Conservation (phyloP, 345 rosid genomes). For the Linum usitatissimum region DNA sequence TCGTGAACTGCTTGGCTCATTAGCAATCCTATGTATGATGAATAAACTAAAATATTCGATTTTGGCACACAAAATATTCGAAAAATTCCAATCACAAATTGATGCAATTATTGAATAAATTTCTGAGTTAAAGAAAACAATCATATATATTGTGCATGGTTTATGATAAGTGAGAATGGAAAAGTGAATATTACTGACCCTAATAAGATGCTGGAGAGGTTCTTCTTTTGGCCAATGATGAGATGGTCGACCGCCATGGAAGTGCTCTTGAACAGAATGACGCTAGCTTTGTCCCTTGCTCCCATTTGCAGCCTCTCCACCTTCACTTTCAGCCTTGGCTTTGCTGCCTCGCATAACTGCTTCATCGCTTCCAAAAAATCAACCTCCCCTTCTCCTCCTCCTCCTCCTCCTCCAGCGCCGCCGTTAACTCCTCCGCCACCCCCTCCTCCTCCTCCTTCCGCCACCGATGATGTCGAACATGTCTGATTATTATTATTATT, state of each 20-base stretch:
- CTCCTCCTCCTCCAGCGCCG: slow-evolving; percentile 6
- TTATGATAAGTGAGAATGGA: no score
- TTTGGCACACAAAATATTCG: neutral
- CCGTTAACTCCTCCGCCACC: neutral
- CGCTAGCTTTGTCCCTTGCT: slow-evolving; percentile 38
- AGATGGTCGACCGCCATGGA: slow-evolving; percentile 45
- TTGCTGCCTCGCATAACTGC: slow-evolving; percentile 44
- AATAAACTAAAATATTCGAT: no score
- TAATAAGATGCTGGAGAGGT: slow-evolving; percentile 51
- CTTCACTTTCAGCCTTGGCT: slow-evolving; percentile 42
- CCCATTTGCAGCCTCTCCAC: slow-evolving; percentile 35
- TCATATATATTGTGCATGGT: no score
- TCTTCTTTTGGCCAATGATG: slow-evolving; percentile 59
- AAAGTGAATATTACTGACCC: slow-evolving; percentile 31
- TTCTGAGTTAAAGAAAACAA: no score
- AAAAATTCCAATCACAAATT: no score
- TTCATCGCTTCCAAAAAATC: slow-evolving; percentile 66
- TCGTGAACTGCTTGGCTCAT: no score
- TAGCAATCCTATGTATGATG: no score
- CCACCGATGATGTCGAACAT: neutral
- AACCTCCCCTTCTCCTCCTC: slow-evolving; percentile 25
- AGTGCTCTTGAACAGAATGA: slow-evolving; percentile 41
- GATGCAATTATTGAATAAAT: no score
- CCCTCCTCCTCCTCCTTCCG: neutral
- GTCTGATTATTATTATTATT: neutral